These are phyloP conservation scores for Podosphaera leucotricha DNA, from an alignment of 2,329 filamentous ascomycete genomes.

Conservation along the genomic window DNA sequence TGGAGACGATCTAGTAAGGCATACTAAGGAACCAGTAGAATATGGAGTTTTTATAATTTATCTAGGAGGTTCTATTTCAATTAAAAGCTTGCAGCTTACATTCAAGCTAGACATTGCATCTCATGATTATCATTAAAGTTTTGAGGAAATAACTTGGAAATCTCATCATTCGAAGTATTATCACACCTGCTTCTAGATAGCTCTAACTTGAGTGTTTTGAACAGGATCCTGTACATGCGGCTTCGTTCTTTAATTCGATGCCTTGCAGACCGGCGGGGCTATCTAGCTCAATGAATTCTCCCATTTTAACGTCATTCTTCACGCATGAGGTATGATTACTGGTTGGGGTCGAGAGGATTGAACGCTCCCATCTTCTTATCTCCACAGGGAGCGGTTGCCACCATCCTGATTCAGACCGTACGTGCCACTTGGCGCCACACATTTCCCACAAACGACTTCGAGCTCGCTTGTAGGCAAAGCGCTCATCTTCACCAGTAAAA, in stretches of 20 bases:
- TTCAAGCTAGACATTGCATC: too few species aligned
- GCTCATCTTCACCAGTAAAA: conserved; percentile 61
- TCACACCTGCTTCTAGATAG: background rate
- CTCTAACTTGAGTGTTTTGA: conserved; percentile 6
- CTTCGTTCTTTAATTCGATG: conserved; percentile 8
- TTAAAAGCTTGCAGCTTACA: too few species aligned
- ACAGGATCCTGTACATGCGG: conserved; percentile 10
- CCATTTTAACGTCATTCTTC: conserved; percentile 19
- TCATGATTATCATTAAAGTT: too few species aligned
- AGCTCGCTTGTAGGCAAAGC: conserved; percentile 60
- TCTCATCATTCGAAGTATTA: background rate
- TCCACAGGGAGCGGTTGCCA: conserved; percentile 41
- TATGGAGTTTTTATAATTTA: too few species aligned
- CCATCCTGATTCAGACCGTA: conserved; percentile 34
- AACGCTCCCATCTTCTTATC: conserved; percentile 42
- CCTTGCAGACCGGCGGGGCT: conserved; percentile 20
- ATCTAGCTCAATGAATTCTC: conserved; percentile 20
- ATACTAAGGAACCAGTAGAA: background rate
- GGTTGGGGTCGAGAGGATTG: background rate
- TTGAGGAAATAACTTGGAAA: too few species aligned
- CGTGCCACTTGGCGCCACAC: conserved; percentile 50
- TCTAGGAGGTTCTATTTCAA: too few species aligned
- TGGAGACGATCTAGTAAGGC: background rate
- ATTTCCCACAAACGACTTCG: conserved; percentile 63
- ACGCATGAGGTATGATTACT: background rate